A percentile compares a stretch with the other conserved stretches of the same genome.
Conservation (phyloP, 2,329 filamentous ascomycete species). For the Geosmithia flava region DNA sequence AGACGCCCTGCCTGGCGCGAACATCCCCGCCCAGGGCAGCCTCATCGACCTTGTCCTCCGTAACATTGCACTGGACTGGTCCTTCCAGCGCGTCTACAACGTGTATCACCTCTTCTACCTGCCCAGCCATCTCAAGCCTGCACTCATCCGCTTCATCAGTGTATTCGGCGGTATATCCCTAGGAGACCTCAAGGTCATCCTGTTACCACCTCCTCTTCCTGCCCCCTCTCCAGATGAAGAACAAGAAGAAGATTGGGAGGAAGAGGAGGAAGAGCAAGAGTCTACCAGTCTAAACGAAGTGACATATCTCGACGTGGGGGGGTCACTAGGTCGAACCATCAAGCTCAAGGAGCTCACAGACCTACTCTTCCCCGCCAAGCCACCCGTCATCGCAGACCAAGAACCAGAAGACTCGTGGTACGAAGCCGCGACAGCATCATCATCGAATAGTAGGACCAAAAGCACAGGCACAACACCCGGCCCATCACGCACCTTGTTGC, state of each 20-base stretch:
- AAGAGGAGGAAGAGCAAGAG: slow-evolving; percentile 6
- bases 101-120: slow-evolving; percentile 43
- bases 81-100: slow-evolving; percentile 40
- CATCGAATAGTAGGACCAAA: slow-evolving; percentile 3
- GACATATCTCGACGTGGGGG: slow-evolving; percentile 39
- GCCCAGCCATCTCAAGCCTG: slow-evolving; percentile 37
- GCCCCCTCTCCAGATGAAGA: slow-evolving; percentile 7
- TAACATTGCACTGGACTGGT: slow-evolving; percentile 40
- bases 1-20: slow-evolving; percentile 27
- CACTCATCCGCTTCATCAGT: slow-evolving; percentile 35
- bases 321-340: slow-evolving; percentile 36
- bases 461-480: slow-evolving; percentile 8
- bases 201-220: slow-evolving; percentile 18
- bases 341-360: slow-evolving; percentile 38
- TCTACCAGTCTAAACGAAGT: slow-evolving; percentile 20
- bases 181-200: slow-evolving; percentile 34
- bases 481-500: slow-evolving; percentile 29
- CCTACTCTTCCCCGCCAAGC: slow-evolving; percentile 29
- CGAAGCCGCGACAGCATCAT: slow-evolving; percentile 10
- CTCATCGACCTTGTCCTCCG: slow-evolving; percentile 39
- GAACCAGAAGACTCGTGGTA: slow-evolving; percentile 37
- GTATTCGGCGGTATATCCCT: slow-evolving; percentile 31
- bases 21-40: slow-evolving; percentile 30
- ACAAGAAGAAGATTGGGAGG: slow-evolving; percentile 1
- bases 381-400: slow-evolving; percentile 4